Evolutionary conservation across 2,329 filamentous ascomycete genomes (phyloP), one percentile per base, ranked within the genome.

Genomic region (Alternaria brassicae): DNA sequence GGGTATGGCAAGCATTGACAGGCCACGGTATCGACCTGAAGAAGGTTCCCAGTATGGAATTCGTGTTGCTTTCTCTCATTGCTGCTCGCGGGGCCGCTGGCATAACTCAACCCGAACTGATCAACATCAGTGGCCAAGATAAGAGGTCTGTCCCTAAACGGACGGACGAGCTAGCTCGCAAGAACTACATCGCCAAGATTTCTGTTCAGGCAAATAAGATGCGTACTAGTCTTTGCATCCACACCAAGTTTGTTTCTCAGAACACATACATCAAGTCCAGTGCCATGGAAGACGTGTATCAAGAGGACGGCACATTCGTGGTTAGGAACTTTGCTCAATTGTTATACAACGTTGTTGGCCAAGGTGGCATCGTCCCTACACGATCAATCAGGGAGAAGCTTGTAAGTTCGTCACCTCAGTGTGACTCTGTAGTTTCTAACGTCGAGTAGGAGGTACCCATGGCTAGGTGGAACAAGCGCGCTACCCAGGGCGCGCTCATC

Each of bases 71-170:
- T 2, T 85, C 84, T 9, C 81, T 88, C 51, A 88, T 89, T 62
- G 86, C 85, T 6, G 81, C 82, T 9, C 78, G 78, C 55, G 84
- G 86, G 41, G 76, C 79, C 17, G 72, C 78, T 15, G 87, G 87
- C 6, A 84, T 89, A 42, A 71, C 84, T 2, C 87, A 89, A 69
- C 82, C 85, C 2, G 82, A 86, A 2, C 73, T 89, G 36, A 80
- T 81, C 39, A 78, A 74, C 52, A 67, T 84, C 21, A 86, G 85
- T 62, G 84, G 84, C 6, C 87, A 89, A 74, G 87, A 89, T 71
- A 89, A 89, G 70, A 81, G 87, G 44, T 89, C 87, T 1, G 83
- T 89, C 2, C 87, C 87, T 1, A 81, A 84, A 61, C 80, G 87
- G 37, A 89, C 87, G 3, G 84, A 88, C 61, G 74, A 78, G 3